phyloP scores from a whole-genome alignment of 352 stramenopile genomes.

The Globisporangium emineosum region DNA sequence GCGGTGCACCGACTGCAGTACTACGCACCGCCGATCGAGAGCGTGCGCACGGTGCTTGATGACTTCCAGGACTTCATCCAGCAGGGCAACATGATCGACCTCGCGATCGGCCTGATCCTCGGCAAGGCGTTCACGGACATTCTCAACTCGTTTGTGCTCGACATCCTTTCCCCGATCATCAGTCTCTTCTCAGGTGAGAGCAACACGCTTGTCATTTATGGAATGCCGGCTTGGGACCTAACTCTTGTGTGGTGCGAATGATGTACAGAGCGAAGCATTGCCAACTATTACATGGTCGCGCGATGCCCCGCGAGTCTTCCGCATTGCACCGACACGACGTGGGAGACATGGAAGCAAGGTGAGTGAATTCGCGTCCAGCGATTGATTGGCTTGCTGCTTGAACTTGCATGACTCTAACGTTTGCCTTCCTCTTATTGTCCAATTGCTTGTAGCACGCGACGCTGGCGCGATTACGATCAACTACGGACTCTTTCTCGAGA shows the following conservation, averaged over 20 bases:
- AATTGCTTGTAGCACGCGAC: slow-evolving; percentile 34
- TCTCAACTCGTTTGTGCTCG: slow-evolving; percentile 65
- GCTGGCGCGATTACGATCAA: slow-evolving; percentile 64
- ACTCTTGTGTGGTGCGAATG: background rate
- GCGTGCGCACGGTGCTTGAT: slow-evolving; percentile 32
- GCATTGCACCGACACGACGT: slow-evolving; percentile 43
- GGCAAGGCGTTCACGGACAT: slow-evolving; percentile 65
- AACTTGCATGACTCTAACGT: background rate
- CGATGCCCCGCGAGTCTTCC: slow-evolving; percentile 36
- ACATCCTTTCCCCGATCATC: slow-evolving; percentile 63
- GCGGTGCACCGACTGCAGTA: slow-evolving; percentile 19
- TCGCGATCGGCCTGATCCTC: slow-evolving; percentile 66
- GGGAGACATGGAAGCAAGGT: slow-evolving; percentile 69
- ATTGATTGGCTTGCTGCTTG: background rate
- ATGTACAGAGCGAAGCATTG: slow-evolving; percentile 43
- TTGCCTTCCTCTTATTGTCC: too few species aligned
- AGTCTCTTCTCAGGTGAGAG: slow-evolving; percentile 59
- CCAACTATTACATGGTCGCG: slow-evolving; percentile 58
- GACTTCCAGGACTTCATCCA: slow-evolving; percentile 77
- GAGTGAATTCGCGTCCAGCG: background rate
- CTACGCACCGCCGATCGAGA: slow-evolving; percentile 28
- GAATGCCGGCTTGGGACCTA: background rate
- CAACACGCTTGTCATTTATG: background rate
- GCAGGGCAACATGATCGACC: slow-evolving; percentile 73
- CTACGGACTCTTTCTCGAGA: slow-evolving; percentile 64